Evolutionary conservation across 371 early-diverging fungal genomes (phyloP).

Genomic region (Catenaria anguillulae): DNA sequence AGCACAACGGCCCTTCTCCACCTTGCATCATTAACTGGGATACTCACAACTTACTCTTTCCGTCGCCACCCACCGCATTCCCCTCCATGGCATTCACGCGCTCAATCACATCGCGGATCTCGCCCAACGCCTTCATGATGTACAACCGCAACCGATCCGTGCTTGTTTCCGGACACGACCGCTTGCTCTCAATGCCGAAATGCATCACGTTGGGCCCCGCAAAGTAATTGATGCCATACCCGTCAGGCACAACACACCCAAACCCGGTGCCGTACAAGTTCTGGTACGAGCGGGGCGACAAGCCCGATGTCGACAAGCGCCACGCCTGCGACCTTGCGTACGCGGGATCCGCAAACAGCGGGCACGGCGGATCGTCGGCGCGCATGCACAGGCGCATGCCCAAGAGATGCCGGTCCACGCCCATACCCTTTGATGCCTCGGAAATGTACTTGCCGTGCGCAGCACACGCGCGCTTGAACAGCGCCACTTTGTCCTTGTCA

Average conservation of each 20-base stretch:
- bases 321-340: conserved; percentile 45
- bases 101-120: background rate
- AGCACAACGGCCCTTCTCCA: too few species aligned
- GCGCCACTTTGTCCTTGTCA: conserved; percentile 32
- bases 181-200: conserved; percentile 68
- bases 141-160: background rate
- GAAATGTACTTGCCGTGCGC: conserved; percentile 47
- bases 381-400: conserved; percentile 43
- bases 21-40: too few species aligned
- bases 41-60: background rate
- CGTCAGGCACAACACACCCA: conserved; percentile 53
- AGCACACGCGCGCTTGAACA: conserved; percentile 41
- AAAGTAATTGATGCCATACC: conserved; percentile 83
- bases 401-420: conserved; percentile 70
- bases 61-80: background rate
- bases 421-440: conserved; percentile 55
- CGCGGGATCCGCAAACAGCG: conserved; percentile 59
- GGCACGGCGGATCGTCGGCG: conserved; percentile 26
- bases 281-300: conserved; percentile 34
- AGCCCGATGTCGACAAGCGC: conserved; percentile 58
- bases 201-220: conserved; percentile 46
- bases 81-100: background rate
- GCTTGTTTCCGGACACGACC: conserved; percentile 1
- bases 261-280: conserved; percentile 45
- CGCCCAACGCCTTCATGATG: background rate